phyloP scores from a whole-genome alignment of 768 basidiomycete genomes.

The Russula dissimulans region DNA sequence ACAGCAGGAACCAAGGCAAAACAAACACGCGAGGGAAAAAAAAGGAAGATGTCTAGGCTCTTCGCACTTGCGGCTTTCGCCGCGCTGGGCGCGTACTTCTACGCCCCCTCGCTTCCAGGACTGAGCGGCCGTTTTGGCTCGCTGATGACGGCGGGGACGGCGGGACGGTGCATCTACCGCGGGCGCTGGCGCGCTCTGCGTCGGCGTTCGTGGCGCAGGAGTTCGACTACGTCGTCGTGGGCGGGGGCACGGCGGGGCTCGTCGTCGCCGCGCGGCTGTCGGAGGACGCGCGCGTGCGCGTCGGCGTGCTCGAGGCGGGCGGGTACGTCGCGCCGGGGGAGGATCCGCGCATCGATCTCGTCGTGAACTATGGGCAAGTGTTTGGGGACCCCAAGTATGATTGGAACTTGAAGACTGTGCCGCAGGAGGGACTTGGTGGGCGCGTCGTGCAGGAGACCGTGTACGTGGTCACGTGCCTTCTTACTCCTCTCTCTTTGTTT shows the following conservation, averaged over 20 bases:
- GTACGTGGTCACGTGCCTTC: background rate
- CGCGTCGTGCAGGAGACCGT: conserved; percentile 16
- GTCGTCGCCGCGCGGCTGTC: conserved; percentile 26
- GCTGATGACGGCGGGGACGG: background rate
- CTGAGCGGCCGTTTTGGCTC: background rate
- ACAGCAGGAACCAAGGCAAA: background rate
- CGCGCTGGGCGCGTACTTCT: conserved; percentile 6
- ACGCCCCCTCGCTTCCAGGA: background rate
- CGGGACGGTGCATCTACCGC: background rate
- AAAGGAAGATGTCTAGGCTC: background rate
- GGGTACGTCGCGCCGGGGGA: conserved; percentile 15
- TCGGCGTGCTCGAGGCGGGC: conserved; percentile 27
- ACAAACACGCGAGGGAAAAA: background rate
- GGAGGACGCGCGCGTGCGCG: conserved; percentile 16
- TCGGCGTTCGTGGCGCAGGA: conserved; percentile 8
- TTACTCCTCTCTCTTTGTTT: background rate
- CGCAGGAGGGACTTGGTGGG: conserved; percentile 11
- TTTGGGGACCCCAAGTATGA: conserved; percentile 14
- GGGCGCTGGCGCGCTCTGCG: conserved; percentile 8
- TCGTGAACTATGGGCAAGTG: conserved; percentile 12
- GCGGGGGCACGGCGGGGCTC: conserved; percentile 24
- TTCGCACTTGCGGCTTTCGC: background rate
- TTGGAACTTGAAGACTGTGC: conserved; percentile 17
- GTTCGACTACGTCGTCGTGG: conserved; percentile 15
- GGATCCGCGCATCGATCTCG: conserved; percentile 12